phyloP scores from a whole-genome alignment of 225 moss, liverwort and hornwort species.

The Pleurozium schreberi region DNA sequence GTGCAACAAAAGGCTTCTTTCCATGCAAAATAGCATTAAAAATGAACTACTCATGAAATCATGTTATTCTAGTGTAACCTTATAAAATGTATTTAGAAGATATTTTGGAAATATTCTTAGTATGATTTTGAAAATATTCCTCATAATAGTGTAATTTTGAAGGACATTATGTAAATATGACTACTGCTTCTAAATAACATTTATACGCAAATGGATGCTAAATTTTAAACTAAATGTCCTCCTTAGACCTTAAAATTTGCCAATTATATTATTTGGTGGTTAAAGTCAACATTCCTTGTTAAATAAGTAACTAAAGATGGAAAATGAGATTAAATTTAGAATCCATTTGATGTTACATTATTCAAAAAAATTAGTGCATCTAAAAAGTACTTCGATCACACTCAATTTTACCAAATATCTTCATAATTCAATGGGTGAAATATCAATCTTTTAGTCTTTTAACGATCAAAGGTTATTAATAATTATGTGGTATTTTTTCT shows the following conservation, averaged over 20 bases:
- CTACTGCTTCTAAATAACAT: neutral
- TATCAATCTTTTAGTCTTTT: neutral
- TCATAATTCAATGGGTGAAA: fast-evolving
- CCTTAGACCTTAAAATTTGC: fast-evolving
- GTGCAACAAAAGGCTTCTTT: neutral
- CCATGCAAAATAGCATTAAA: neutral
- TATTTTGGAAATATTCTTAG: neutral
- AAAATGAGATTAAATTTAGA: neutral
- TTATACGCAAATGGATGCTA: fast-evolving
- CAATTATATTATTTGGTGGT: neutral
- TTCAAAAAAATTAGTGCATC: neutral
- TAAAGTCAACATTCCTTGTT: fast-evolving
- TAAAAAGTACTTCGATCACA: neutral
- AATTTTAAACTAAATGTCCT: neutral
- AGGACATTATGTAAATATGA: neutral
- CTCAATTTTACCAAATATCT: neutral
- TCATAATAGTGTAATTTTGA: neutral
- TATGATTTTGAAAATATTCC: neutral
- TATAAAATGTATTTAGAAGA: neutral
- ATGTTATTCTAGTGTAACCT: neutral
- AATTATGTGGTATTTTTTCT: too few relatives aligned
- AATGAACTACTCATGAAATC: neutral
- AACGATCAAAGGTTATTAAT: neutral
- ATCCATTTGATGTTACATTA: neutral
- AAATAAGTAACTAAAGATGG: neutral